Evolutionary conservation across 2,329 filamentous ascomycete genomes (phyloP).

Genomic region (Acarospora socialis): DNA sequence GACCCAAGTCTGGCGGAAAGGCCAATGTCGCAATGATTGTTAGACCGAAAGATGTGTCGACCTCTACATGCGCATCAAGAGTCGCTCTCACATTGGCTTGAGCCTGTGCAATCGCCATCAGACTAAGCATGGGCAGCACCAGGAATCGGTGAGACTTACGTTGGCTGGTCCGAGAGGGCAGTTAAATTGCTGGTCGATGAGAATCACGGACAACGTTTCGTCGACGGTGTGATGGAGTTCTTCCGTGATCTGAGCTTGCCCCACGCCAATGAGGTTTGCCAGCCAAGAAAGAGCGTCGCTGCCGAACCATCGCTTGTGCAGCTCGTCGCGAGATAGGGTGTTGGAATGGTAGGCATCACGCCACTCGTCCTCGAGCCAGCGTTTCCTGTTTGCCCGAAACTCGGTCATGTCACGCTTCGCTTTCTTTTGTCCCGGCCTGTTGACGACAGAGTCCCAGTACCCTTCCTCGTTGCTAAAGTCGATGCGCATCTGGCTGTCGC

Average conservation of each 20-base stretch:
- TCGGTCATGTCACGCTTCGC: conserved; percentile 20
- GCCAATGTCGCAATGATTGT: conserved; percentile 17
- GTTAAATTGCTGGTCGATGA: conserved; percentile 15
- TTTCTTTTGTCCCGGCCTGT: conserved; percentile 16
- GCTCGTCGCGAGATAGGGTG: conserved; percentile 16
- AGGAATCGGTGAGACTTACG: no score
- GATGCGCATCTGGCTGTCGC: conserved; percentile 24
- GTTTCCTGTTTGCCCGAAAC: conserved; percentile 19
- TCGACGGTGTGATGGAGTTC: conserved; percentile 17
- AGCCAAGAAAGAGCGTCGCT: conserved; percentile 20
- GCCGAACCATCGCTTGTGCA: conserved; percentile 27
- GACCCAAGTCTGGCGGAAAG: conserved; percentile 15
- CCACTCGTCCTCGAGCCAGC: conserved; percentile 28
- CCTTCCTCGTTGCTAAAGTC: conserved; percentile 26
- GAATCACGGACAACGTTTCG: conserved; percentile 16
- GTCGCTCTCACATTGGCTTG: no score
- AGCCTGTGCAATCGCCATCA: no score
- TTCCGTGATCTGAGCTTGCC: conserved; percentile 17
- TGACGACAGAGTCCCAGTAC: conserved; percentile 24
- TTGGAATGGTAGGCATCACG: conserved; percentile 22
- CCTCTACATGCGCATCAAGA: conserved; percentile 15
- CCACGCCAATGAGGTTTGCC: conserved; percentile 14
- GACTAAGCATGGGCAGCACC: no score
- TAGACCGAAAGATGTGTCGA: conserved; percentile 19
- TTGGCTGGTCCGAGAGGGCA: no score